Evolutionary conservation across 2,329 filamentous ascomycete species (phyloP).

Genomic region (Apiospora marii): DNA sequence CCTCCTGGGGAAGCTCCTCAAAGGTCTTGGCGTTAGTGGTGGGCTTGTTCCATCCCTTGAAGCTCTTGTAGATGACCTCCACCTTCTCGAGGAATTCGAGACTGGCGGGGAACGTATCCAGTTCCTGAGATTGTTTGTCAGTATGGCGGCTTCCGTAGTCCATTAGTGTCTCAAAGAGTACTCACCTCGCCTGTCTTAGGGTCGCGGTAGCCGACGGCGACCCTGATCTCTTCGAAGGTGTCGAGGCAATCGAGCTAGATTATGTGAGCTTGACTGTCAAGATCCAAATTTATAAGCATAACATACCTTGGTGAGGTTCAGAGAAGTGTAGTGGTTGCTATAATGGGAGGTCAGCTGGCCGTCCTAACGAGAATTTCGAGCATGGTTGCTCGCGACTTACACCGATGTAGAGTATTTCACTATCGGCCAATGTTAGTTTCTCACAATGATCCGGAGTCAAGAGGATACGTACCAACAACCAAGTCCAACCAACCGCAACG

Average conservation of each 20-base stretch:
- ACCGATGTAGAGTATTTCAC: slow-evolving; percentile 73
- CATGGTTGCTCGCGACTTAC: not conserved
- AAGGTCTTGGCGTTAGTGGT: slow-evolving; percentile 68
- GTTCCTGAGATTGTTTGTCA: slow-evolving; percentile 36
- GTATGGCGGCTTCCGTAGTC: not conserved
- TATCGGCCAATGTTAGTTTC: not conserved
- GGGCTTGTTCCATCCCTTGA: slow-evolving; percentile 73
- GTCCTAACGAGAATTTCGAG: slow-evolving; percentile 59
- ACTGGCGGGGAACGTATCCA: slow-evolving; percentile 72
- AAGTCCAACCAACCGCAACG: slow-evolving; percentile 70
- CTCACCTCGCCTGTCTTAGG: slow-evolving; percentile 47
- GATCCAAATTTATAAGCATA: not conserved
- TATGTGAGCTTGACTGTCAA: not conserved
- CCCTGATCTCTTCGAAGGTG: slow-evolving; percentile 76
- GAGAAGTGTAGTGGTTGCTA: slow-evolving; percentile 29
- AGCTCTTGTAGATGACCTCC: slow-evolving; percentile 72
- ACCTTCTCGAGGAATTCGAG: slow-evolving; percentile 63
- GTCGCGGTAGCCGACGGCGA: slow-evolving; percentile 74
- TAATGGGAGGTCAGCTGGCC: not conserved
- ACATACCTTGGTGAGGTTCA: slow-evolving; percentile 47
- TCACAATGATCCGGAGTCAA: not conserved
- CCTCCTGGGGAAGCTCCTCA: slow-evolving; percentile 69
- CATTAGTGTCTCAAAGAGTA: not conserved
- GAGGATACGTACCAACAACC: slow-evolving; percentile 52
- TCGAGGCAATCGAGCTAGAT: slow-evolving; percentile 71